Conservation (phyloP, 2,329 filamentous ascomycete genomes). For the Ophiostoma sp. region DNA sequence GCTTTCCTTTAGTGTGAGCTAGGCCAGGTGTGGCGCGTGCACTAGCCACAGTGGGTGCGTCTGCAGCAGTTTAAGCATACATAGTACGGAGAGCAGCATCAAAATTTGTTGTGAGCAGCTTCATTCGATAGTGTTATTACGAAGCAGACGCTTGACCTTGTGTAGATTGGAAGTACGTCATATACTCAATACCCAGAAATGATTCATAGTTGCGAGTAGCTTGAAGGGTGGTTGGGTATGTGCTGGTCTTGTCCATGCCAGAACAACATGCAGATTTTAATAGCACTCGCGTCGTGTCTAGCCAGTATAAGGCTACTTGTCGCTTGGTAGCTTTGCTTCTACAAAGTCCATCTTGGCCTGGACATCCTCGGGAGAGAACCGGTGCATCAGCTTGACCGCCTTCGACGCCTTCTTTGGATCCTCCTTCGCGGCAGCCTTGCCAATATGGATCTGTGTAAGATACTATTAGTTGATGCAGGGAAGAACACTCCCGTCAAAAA, state of each 20-base stretch:
- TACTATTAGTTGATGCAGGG: neutral
- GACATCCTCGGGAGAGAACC: constrained; percentile 63
- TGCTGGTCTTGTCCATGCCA: too few species aligned
- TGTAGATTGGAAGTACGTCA: too few species aligned
- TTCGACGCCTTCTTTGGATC: constrained; percentile 50
- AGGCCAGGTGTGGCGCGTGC: constrained; percentile 8
- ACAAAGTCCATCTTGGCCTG: constrained; percentile 62
- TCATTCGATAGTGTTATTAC: too few species aligned
- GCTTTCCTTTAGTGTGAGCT: constrained; percentile 7
- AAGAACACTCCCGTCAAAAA: too few species aligned
- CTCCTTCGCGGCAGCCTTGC: constrained; percentile 50
- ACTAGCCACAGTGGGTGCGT: constrained; percentile 8
- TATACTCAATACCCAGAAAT: too few species aligned
- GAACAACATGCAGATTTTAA: too few species aligned
- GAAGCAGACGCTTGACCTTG: too few species aligned
- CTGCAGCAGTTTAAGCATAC: neutral
- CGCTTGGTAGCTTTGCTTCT: constrained; percentile 31
- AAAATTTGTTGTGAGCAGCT: too few species aligned
- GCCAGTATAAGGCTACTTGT: neutral
- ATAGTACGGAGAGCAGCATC: neutral
- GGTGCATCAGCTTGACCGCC: constrained; percentile 71
- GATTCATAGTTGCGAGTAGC: too few species aligned
- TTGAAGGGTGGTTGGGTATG: too few species aligned
- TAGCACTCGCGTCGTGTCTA: neutral
- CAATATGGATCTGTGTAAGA: constrained; percentile 52